Evolutionary conservation across 1,139 yeast species (phyloP).

Genomic region (Diutina catenulata): DNA sequence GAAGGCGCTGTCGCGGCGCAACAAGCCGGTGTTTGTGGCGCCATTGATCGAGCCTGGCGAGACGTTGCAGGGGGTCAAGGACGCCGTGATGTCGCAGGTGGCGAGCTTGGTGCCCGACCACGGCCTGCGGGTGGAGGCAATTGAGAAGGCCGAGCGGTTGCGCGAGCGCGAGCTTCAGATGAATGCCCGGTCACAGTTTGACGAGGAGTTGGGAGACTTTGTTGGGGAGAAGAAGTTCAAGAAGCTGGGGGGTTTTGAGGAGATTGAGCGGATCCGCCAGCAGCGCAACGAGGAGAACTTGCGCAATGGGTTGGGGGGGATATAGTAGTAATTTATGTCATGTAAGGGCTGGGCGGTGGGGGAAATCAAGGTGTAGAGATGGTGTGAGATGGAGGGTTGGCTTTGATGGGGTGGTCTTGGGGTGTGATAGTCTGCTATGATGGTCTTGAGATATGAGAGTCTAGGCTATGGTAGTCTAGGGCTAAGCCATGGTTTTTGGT

Average conservation of each 20-base stretch:
- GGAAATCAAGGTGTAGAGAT: too few species aligned
- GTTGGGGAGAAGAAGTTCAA: conserved; percentile 68
- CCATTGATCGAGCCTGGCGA: conserved; percentile 58
- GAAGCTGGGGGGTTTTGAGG: conserved; percentile 82
- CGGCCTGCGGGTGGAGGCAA: conserved; percentile 75
- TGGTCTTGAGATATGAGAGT: too few species aligned
- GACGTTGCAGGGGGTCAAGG: conserved; percentile 54
- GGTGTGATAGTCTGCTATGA: too few species aligned
- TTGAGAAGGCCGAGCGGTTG: conserved; percentile 72
- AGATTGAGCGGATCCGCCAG: conserved; percentile 59
- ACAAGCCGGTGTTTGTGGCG: conserved; percentile 19
- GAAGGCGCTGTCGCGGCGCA: conserved; percentile 18
- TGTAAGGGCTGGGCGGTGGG: too few species aligned
- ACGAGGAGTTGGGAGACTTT: conserved; percentile 79
- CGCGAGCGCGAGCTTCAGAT: conserved; percentile 62
- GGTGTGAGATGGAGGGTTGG: too few species aligned
- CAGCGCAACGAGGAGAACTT: conserved; percentile 60
- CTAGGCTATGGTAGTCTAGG: too few species aligned
- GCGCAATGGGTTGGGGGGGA: conserved; percentile 5
- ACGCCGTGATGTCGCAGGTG: conserved; percentile 74
- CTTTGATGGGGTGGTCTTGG: too few species aligned
- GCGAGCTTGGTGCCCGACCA: conserved; percentile 74
- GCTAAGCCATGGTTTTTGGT: too few species aligned
- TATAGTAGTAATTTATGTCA: too few species aligned
- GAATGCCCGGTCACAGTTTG: conserved; percentile 51